phyloP scores from a whole-genome alignment of 306 rosid genomes.

The Lathyrus tuberosus region DNA sequence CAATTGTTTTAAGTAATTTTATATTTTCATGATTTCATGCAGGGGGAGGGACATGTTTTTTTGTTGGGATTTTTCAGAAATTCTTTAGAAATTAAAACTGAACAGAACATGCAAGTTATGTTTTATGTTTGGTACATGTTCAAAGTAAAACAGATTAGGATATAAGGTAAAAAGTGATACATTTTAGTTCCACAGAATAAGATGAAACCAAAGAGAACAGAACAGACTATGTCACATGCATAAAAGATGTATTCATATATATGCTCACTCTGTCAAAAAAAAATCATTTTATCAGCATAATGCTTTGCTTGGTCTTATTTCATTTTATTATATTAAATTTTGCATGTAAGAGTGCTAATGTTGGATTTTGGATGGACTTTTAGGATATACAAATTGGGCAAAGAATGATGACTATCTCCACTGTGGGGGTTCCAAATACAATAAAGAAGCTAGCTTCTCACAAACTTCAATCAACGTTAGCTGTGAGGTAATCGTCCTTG shows the following conservation, averaged over 20 bases:
- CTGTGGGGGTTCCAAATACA: constrained; percentile 98
- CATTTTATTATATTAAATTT: constrained; percentile 28
- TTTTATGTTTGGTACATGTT: constrained; percentile 7
- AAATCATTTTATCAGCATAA: constrained; percentile 23
- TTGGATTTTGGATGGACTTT: constrained; percentile 22
- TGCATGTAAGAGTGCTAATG: constrained; percentile 26
- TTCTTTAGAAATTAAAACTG: constrained; percentile 5
- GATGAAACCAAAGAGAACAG: background rate
- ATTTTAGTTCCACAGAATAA: background rate
- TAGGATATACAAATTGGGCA: constrained; percentile 96
- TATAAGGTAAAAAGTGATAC: background rate
- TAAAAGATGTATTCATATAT: constrained; percentile 9
- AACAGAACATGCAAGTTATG: background rate
- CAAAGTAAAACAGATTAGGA: background rate
- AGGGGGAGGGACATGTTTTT: constrained; percentile 1
- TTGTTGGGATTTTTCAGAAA: background rate
- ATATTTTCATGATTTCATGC: constrained; percentile 27
- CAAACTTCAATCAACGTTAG: constrained; percentile 96
- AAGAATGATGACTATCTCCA: constrained; percentile 96
- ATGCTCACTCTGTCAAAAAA: constrained; percentile 28
- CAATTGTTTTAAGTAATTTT: constrained; percentile 25
- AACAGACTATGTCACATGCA: background rate
- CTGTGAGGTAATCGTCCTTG: constrained; percentile 71
- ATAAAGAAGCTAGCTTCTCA: constrained; percentile 86
- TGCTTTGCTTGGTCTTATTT: constrained; percentile 16